Conservation (phyloP, 305 asterid species). For the Rubia balearica region DNA sequence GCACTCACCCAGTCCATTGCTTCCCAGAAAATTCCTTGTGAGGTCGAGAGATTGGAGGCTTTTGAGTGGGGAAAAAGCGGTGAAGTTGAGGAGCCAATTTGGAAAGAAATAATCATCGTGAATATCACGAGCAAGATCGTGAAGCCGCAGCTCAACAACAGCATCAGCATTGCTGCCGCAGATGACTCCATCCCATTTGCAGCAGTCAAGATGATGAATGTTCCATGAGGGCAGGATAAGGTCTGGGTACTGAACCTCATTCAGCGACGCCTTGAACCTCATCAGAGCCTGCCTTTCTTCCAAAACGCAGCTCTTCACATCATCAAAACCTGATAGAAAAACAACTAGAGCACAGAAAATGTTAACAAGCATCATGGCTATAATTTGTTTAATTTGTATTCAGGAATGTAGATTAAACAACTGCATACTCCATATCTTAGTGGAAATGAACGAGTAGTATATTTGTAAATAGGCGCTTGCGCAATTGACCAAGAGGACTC, state of each 20-base stretch:
- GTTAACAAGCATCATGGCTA: neutral
- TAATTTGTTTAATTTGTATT: neutral
- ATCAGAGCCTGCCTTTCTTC: neutral
- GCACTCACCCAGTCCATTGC: neutral
- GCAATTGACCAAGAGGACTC: too few species aligned
- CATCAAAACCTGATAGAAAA: neutral
- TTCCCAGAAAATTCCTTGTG: neutral
- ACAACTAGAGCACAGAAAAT: neutral
- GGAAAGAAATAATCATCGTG: neutral
- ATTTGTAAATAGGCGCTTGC: too few species aligned
- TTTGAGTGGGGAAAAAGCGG: neutral
- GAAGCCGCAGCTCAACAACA: neutral
- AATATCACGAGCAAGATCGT: neutral
- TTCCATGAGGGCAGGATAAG: conserved; percentile 4
- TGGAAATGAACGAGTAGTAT: too few species aligned
- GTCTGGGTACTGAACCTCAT: neutral
- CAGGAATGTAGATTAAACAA: neutral
- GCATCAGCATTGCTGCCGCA: neutral
- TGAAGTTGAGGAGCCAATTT: neutral
- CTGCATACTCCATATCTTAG: neutral
- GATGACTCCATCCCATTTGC: conserved; percentile 7
- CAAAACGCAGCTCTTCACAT: neutral
- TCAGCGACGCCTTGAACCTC: conserved; percentile 4
- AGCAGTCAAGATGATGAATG: neutral
- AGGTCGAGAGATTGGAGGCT: conserved; percentile 3